Conservation (phyloP, 2,329 filamentous ascomycete species). For the Lachnellula arida region DNA sequence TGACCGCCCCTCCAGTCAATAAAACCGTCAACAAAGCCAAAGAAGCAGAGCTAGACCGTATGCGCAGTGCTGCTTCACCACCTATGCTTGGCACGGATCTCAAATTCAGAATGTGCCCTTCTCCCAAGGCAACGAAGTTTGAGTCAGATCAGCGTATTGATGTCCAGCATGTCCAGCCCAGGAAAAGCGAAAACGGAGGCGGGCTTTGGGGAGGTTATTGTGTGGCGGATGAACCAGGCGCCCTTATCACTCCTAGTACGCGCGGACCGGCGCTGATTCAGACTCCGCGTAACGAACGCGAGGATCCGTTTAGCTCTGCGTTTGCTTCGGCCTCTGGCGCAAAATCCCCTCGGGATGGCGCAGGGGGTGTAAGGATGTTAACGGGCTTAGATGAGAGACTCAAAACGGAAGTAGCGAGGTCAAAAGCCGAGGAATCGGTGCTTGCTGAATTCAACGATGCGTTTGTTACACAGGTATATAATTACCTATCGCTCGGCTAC, state of each 20-base stretch:
- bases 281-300: slow-evolving; percentile 33
- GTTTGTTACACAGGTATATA: slow-evolving; percentile 94
- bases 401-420: background rate
- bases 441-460: slow-evolving; percentile 64
- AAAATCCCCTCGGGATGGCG: slow-evolving; percentile 3
- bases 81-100: slow-evolving; percentile 87
- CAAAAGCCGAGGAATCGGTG: slow-evolving; percentile 24
- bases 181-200: slow-evolving; percentile 52
- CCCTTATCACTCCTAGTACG: slow-evolving; percentile 32
- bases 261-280: slow-evolving; percentile 32
- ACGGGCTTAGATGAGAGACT: slow-evolving; percentile 28
- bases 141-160: slow-evolving; percentile 67
- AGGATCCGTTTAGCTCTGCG: slow-evolving; percentile 32
- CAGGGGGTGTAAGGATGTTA: slow-evolving; percentile 28
- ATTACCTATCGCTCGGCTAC: slow-evolving; percentile 91
- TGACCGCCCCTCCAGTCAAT: slow-evolving; percentile 18
- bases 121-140: slow-evolving; percentile 78
- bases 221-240: slow-evolving; percentile 35
- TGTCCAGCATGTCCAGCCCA: slow-evolving; percentile 37
- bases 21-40: slow-evolving; percentile 21
- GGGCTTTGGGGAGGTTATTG: slow-evolving; percentile 79
- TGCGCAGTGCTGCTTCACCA: slow-evolving; percentile 59
- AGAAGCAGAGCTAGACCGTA: slow-evolving; percentile 41
- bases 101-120: slow-evolving; percentile 73
- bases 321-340: slow-evolving; percentile 16